Evolutionary conservation across 345 rosid genomes (phyloP), one percentile per base, ranked within the genome.

Genomic region (Salix viminalis): DNA sequence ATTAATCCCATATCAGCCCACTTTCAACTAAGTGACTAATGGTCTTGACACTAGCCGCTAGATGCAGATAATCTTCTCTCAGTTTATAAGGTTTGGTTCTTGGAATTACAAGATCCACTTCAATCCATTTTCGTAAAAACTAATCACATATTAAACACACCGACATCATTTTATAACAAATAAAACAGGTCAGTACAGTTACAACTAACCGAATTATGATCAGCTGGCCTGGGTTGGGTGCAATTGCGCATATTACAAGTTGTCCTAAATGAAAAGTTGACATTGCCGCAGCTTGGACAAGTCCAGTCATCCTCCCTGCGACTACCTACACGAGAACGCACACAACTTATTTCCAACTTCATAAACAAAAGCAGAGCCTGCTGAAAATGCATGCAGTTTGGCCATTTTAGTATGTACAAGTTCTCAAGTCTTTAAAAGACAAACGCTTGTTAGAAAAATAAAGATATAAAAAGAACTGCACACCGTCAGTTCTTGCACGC

Each of bases 301-400:
- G 97, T 94, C 99, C 98, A 96, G 76, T 96, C 99, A 84, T 96
- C 98, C 76, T 96, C 99, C 86, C 99, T 91, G 4, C 99, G 95
- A 68, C 99, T 90, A 39, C 99, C 99, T 96, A 74, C 62, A 70
- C 46, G 48, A 41, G 5, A 7, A 34, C 15, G 23, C 28, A 64
- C 41, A 41, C 69, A 24, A 44, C 24, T 61, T 52, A 65, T 69
- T 41, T 30, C 46, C 56, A 41, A 62, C 54, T 41, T 26, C 67
- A 42, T 5, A 56, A 32, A 30, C 19, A 66, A 48, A 74, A 64
- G 30, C 50, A 52, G 10, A 21, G 8, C 72, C 30, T 28, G 7
- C 4, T 11, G 34, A 24, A 44, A 21, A n/a, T 9, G 14, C 44
- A 68, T 42, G 14, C 46, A 42, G 46, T 42, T 2, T 42, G 46